These are phyloP conservation scores for Rugonectria rugulosa DNA, from an alignment of 2,329 filamentous ascomycete genomes.

Conservation along the genomic window DNA sequence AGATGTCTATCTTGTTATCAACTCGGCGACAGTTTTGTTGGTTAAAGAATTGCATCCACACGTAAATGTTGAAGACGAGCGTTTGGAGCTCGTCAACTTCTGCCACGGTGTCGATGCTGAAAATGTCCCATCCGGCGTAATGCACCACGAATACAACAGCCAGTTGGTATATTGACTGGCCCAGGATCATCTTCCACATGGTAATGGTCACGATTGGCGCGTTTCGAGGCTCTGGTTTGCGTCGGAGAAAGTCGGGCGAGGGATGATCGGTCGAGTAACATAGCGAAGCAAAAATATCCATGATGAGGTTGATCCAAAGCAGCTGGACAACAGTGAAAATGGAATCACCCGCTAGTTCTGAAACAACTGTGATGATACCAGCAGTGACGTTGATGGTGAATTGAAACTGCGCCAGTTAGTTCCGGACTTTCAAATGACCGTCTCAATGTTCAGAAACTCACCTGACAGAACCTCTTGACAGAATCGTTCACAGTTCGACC, in stretches of 20 bases:
- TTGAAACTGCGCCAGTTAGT: slow-evolving; percentile 60
- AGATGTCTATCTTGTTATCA: slow-evolving; percentile 83
- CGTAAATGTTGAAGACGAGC: slow-evolving; percentile 84
- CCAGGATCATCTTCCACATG: slow-evolving; percentile 73
- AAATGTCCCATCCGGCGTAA: slow-evolving; percentile 65
- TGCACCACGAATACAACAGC: slow-evolving; percentile 66
- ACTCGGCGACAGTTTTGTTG: slow-evolving; percentile 80
- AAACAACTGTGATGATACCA: slow-evolving; percentile 70
- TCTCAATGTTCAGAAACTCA: slow-evolving; percentile 26
- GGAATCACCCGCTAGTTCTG: slow-evolving; percentile 65
- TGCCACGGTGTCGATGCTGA: slow-evolving; percentile 56
- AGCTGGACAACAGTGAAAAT: slow-evolving; percentile 72
- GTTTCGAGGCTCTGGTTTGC: slow-evolving; percentile 65
- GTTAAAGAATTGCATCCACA: slow-evolving; percentile 93
- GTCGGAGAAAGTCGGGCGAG: slow-evolving; percentile 62
- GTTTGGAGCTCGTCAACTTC: slow-evolving; percentile 58
- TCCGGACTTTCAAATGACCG: slow-evolving; percentile 8
- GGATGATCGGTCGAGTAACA: slow-evolving; percentile 71
- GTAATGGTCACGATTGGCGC: slow-evolving; percentile 72
- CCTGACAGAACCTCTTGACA: slow-evolving; percentile 72
- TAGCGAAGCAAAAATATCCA: slow-evolving; percentile 73
- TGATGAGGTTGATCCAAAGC: slow-evolving; percentile 74
- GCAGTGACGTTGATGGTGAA: slow-evolving; percentile 77
- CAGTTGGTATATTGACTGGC: slow-evolving; percentile 68
- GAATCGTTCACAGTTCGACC: slow-evolving; percentile 74